Percentiles rank a stretch among this genome's conserved stretches.
phyloP scores from a whole-genome alignment of 805 yeast genomes.

The Zygosaccharomyces lentus region DNA sequence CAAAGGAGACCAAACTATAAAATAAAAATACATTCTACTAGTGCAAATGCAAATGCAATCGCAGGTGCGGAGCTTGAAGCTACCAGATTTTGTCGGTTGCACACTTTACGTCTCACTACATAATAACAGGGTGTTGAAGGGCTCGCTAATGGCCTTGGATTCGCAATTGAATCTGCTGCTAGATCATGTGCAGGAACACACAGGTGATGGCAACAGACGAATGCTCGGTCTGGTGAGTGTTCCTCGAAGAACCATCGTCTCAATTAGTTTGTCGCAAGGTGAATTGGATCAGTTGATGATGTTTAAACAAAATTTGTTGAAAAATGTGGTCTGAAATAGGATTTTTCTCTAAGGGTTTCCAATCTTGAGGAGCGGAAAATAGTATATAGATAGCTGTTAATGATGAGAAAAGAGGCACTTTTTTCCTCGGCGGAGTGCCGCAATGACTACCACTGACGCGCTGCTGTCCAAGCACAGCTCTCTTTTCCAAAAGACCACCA shows the following conservation, averaged over 20 bases:
- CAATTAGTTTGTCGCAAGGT: conserved; percentile 24
- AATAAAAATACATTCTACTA: too few relatives aligned
- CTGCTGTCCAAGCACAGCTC: conserved; percentile 25
- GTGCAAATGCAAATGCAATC: background rate
- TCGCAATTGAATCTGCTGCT: conserved; percentile 41
- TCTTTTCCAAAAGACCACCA: conserved; percentile 32
- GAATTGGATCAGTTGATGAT: conserved; percentile 20
- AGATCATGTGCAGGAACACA: conserved; percentile 38
- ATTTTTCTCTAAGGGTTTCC: conserved; percentile 9
- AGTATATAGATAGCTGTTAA: background rate
- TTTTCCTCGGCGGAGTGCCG: conserved; percentile 2
- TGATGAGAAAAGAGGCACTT: background rate
- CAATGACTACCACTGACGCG: conserved; percentile 19
- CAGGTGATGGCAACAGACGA: conserved; percentile 27
- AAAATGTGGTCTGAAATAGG: conserved; percentile 7
- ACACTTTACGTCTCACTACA: conserved; percentile 36
- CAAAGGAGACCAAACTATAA: too few relatives aligned
- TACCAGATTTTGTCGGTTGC: conserved; percentile 31
- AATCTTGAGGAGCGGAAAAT: background rate
- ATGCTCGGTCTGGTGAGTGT: conserved; percentile 53
- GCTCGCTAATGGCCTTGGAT: conserved; percentile 42
- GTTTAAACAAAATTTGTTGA: conserved; percentile 15
- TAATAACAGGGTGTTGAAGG: conserved; percentile 36
- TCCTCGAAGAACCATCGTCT: conserved; percentile 39
- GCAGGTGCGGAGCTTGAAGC: conserved; percentile 15